Conservation (phyloP, 2,329 filamentous ascomycete genomes). For the Scedosporium minutisporum region DNA sequence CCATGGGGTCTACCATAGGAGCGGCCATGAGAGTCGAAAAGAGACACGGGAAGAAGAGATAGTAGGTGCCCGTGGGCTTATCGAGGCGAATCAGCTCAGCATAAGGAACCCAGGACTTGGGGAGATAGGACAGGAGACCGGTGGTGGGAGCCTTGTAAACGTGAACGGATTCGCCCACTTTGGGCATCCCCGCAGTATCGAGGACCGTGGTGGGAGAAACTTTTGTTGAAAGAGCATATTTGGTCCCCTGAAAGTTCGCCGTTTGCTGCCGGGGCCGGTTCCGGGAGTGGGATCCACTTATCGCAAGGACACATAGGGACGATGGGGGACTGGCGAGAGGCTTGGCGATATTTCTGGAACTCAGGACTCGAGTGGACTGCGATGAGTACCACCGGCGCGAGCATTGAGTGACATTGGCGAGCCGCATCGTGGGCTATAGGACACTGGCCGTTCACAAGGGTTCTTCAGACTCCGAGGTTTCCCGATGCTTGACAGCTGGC, state of each 20-base stretch:
- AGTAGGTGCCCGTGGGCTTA: constrained; percentile 73
- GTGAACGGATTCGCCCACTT: constrained; percentile 8
- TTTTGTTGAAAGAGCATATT: background rate
- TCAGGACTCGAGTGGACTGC: background rate
- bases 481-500: background rate
- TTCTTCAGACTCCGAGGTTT: background rate
- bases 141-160: constrained; percentile 61
- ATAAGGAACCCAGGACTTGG: constrained; percentile 64
- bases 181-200: background rate
- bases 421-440: background rate
- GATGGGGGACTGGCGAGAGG: background rate
- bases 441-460: background rate
- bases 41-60: constrained; percentile 76
- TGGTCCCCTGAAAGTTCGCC: constrained; percentile 3
- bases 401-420: background rate
- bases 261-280: background rate
- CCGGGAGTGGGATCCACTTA: background rate
- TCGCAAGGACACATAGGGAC: background rate
- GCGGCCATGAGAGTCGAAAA: constrained; percentile 78
- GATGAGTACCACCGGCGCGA: background rate
- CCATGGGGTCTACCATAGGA: constrained; percentile 53
- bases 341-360: background rate
- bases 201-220: background rate
- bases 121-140: constrained; percentile 61
- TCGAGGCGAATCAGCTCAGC: constrained; percentile 73